phyloP scores from a whole-genome alignment of 1,284 basidiomycete species.

The Pyrrhoderma lamaoense region DNA sequence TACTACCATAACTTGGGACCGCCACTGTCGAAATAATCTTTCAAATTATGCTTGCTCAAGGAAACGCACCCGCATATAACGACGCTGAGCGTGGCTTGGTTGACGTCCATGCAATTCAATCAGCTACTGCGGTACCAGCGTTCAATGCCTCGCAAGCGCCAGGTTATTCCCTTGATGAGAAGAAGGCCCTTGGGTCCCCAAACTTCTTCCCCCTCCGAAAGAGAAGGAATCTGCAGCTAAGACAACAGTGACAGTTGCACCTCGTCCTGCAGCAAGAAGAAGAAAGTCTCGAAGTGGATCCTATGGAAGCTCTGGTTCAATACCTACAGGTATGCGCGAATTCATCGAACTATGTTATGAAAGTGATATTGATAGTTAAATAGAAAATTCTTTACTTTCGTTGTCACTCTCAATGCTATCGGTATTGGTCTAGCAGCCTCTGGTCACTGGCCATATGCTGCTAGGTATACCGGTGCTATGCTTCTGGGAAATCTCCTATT shows the following conservation, averaged over 20 bases:
- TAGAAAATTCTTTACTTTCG: constrained; percentile 61
- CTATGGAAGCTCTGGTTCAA: constrained; percentile 61
- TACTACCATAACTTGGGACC: constrained; percentile 5
- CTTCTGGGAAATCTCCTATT: constrained; percentile 48
- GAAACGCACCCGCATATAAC: constrained; percentile 23
- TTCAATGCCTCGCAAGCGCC: constrained; percentile 13
- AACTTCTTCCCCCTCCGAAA: constrained; percentile 12
- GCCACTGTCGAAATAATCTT: constrained; percentile 9
- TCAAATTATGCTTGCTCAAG: constrained; percentile 7
- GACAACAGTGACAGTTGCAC: constrained; percentile 19
- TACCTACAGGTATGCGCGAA: constrained; percentile 45
- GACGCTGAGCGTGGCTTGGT: constrained; percentile 55
- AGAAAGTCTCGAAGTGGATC: constrained; percentile 49
- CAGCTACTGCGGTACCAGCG: constrained; percentile 12
- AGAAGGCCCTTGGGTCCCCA: constrained; percentile 9
- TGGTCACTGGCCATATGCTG: constrained; percentile 59
- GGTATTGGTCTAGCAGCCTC: constrained; percentile 52
- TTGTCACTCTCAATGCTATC: constrained; percentile 52
- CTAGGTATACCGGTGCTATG: constrained; percentile 52
- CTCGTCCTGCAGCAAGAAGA: constrained; percentile 26
- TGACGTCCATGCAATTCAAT: constrained; percentile 11
- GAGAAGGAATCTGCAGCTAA: constrained; percentile 12
- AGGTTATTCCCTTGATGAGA: constrained; percentile 17
- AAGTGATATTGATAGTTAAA: background rate
- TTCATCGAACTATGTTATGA: background rate